phyloP scores from a whole-genome alignment of 192 early-diverging fungal genomes.

The Backusella parvicylindrica region DNA sequence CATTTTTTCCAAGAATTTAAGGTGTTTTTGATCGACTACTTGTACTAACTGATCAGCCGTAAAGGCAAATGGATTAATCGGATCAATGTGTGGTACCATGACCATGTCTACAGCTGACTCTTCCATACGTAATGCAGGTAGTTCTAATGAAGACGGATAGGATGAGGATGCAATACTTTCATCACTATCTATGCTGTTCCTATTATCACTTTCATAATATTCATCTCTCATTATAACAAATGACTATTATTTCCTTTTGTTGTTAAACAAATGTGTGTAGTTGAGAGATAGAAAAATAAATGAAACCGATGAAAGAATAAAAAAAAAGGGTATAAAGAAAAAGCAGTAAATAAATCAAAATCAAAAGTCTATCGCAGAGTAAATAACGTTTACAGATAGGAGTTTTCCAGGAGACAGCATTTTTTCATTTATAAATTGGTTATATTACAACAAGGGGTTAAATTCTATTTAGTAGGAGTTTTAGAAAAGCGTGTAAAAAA shows the following conservation, averaged over 20 bases:
- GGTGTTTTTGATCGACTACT: slow-evolving; percentile 55
- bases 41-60: slow-evolving; percentile 40
- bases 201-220: background rate
- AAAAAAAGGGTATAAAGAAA: background rate
- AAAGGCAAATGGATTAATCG: slow-evolving; percentile 47
- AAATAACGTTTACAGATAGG: background rate
- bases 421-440: background rate
- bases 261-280: background rate
- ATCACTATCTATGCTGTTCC: background rate
- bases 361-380: background rate
- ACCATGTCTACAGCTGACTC: background rate
- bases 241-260: background rate
- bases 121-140: background rate
- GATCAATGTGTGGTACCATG: slow-evolving; percentile 27
- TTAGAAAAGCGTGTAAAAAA: background rate
- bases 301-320: background rate
- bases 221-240: background rate
- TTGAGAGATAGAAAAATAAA: background rate
- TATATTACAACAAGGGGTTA: background rate
- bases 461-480: background rate
- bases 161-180: background rate
- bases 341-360: background rate
- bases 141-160: background rate
- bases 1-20: slow-evolving; percentile 30
- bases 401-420: background rate